Conservation (phyloP, 345 rosid species). For the Passiflora organensis region DNA sequence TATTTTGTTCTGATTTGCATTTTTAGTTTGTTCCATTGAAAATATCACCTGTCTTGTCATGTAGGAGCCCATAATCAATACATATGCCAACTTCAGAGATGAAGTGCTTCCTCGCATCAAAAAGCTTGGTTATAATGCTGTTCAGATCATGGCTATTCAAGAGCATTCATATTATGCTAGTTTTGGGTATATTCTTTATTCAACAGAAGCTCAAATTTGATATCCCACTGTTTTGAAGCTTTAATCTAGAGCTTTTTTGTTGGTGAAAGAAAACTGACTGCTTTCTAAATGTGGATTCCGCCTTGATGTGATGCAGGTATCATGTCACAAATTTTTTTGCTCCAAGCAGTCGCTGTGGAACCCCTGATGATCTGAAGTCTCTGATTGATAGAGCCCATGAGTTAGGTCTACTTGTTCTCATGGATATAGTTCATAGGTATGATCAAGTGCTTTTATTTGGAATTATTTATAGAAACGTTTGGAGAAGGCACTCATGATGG, state of each 20-base stretch:
- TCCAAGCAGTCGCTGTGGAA: constrained; percentile 96
- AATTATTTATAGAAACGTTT: neutral
- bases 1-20: neutral
- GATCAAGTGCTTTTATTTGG: neutral
- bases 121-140: constrained; percentile 88
- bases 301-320: constrained; percentile 57
- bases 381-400: constrained; percentile 94
- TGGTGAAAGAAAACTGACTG: no score
- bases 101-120: constrained; percentile 95
- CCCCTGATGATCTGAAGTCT: constrained; percentile 96
- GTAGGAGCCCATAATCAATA: constrained; percentile 86
- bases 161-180: constrained; percentile 97
- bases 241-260: no score
- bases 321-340: constrained; percentile 94
- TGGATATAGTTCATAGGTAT: constrained; percentile 96
- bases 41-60: constrained; percentile 16
- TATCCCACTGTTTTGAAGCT: neutral
- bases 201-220: neutral
- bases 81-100: constrained; percentile 86
- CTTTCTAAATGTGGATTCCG: neutral
- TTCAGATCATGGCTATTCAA: constrained; percentile 98
- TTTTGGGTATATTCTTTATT: constrained; percentile 67
- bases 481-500: no score
- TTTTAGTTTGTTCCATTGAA: constrained; percentile 6
- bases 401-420: constrained; percentile 85